Base-by-base conservation (phyloP, 176 grass and related monocot species). In the Areca catechu region DNA sequence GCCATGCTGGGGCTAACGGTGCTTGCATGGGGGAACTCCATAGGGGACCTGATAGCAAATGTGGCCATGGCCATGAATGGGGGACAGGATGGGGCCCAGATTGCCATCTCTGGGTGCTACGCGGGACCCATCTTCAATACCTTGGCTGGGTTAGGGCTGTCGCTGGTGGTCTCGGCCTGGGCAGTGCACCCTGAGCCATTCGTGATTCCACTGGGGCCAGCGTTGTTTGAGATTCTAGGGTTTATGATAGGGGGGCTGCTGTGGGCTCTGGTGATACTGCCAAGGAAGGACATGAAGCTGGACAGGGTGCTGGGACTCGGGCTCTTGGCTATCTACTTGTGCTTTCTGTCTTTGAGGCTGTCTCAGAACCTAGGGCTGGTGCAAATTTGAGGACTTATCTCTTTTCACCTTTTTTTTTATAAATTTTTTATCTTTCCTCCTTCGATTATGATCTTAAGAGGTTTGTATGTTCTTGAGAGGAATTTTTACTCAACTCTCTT, bases 31-130 rank as follows among this genome's bases (percentile, higher is more conserved):
- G 34, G 34, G 34, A 43, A 54, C 53, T 54, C 53, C 16, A 54
- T 54, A 54, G 53, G 53, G 53, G 53, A 54, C 53, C 53, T 54
- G 19, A 22, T 54, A 54, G 53, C 53, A 54, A 54, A 54, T 54
- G 53, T 54, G 53, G 53, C 53, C 17, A 54, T 54, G 53, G 53
- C 53, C 19, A 54, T 54, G 19, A 54, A 54, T 20, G 53, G 53
- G 19, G 53, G 53, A 1, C 53, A 54, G 53, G 19, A 54, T 54
- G 53, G 53, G 7, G 5, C 17, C 7, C 53, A 54, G 53, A 54
- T 54, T 20, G 53, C 53, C 53, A 54, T 54, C 6, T 22, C 53
- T 20, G 53, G 53, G 17, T 54, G 53, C 17, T 54, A 54, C 9
- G 53, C 53, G 0, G 53, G 53, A 6, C 53, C 53, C 53, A 54